Evolutionary conservation across 129 eudicot genomes (phyloP).

Genomic region (Centrapalus pauciflorus): DNA sequence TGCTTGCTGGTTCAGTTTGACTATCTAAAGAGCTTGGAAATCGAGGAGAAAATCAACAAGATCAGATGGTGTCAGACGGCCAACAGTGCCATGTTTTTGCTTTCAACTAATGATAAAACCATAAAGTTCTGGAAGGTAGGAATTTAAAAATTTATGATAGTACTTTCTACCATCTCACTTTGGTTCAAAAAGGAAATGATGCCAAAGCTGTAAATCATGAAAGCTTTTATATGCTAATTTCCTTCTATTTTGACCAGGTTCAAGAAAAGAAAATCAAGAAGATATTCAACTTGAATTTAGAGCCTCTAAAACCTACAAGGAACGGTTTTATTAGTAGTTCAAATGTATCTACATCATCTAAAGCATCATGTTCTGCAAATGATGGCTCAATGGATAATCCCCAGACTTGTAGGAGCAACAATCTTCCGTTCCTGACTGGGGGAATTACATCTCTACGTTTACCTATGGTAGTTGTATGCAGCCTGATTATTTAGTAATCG

Average conservation of each 20-base stretch:
- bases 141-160: not conserved
- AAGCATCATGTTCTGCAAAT: conserved; percentile 37
- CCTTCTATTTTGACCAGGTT: conserved; percentile 48
- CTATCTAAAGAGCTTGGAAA: conserved; percentile 94
- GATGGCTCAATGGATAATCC: conserved; percentile 47
- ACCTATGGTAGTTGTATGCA: conserved; percentile 78
- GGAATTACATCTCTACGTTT: conserved; percentile 64
- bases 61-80: conserved; percentile 92
- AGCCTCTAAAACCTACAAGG: conserved; percentile 45
- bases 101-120: conserved; percentile 96
- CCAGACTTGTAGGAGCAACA: conserved; percentile 36
- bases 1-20: conserved; percentile 70
- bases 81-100: conserved; percentile 69
- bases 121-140: conserved; percentile 92
- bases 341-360: conserved; percentile 40
- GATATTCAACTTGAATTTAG: conserved; percentile 62
- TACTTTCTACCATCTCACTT: not conserved
- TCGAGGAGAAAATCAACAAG: conserved; percentile 96
- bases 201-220: not conserved
- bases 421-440: conserved; percentile 33
- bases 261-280: conserved; percentile 95
- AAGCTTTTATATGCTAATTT: not conserved
- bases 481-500: conserved; percentile 11
- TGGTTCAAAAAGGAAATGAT: not conserved
- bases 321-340: conserved; percentile 62